Percentiles rank a stretch among this genome's conserved stretches.
These are phyloP conservation scores for Sporothrix euskadiensis DNA, from an alignment of 2,329 filamentous ascomycete species.

Conservation along the genomic window DNA sequence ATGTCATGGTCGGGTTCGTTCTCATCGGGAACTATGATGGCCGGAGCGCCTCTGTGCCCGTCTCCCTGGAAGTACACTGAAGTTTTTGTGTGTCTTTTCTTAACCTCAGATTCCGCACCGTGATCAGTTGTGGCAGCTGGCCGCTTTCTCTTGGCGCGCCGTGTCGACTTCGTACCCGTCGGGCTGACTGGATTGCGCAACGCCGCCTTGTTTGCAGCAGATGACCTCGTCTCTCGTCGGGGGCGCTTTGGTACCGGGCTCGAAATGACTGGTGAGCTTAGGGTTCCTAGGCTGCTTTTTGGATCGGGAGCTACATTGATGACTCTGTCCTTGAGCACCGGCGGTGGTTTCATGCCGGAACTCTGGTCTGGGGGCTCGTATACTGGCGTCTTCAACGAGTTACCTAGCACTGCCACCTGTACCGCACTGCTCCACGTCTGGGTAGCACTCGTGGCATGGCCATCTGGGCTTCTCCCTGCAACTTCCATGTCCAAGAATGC, in stretches of 20 bases:
- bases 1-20: neutral
- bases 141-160: neutral
- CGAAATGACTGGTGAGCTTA: constrained; percentile 3
- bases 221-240: constrained; percentile 2
- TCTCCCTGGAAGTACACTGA: constrained; percentile 22
- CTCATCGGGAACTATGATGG: neutral
- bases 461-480: neutral
- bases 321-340: constrained; percentile 11
- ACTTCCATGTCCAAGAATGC: constrained; percentile 25
- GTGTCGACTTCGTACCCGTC: neutral
- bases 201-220: neutral
- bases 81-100: neutral
- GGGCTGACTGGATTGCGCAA: constrained; percentile 11
- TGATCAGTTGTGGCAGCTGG: neutral
- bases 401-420: neutral
- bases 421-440: neutral
- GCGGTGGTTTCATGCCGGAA: constrained; percentile 25
- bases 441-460: neutral
- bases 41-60: too few relatives aligned
- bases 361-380: neutral
- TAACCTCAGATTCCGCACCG: neutral
- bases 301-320: constrained; percentile 4
- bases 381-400: constrained; percentile 20
- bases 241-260: constrained; percentile 15
- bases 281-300: neutral